These are phyloP conservation scores for Corylus heterophylla DNA, from an alignment of 306 rosid genomes.

Conservation along the genomic window DNA sequence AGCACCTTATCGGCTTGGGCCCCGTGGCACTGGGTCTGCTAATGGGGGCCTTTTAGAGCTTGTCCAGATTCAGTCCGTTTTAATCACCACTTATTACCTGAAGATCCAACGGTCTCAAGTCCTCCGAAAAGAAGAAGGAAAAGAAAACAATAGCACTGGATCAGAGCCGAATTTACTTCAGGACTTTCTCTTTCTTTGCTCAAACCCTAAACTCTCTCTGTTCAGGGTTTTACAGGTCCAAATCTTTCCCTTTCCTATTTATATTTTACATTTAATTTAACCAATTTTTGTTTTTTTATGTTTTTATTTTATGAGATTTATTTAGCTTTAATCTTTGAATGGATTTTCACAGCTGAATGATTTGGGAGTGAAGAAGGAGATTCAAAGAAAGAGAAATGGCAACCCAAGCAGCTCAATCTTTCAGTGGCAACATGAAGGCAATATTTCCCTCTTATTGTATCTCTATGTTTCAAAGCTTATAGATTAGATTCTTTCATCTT, in stretches of 20 bases:
- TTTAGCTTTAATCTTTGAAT: background rate
- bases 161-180: background rate
- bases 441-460: background rate
- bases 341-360: conserved; percentile 9
- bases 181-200: background rate
- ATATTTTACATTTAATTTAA: background rate
- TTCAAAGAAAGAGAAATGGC: conserved; percentile 35
- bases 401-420: conserved; percentile 41
- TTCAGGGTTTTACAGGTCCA: conserved; percentile 20
- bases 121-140: background rate
- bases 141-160: background rate
- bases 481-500: no score
- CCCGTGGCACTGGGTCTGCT: background rate
- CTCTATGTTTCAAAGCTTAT: background rate
- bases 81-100: background rate
- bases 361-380: conserved; percentile 9
- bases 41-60: background rate
- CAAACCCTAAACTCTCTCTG: conserved; percentile 1
- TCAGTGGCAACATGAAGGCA: conserved; percentile 53
- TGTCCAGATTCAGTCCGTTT: background rate
- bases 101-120: background rate
- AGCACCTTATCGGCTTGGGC: background rate
- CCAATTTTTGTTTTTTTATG: background rate
- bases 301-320: background rate
- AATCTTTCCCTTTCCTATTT: background rate